These are phyloP conservation scores for Gentiana dahurica DNA, from an alignment of 257 asterid species.

Conservation along the genomic window DNA sequence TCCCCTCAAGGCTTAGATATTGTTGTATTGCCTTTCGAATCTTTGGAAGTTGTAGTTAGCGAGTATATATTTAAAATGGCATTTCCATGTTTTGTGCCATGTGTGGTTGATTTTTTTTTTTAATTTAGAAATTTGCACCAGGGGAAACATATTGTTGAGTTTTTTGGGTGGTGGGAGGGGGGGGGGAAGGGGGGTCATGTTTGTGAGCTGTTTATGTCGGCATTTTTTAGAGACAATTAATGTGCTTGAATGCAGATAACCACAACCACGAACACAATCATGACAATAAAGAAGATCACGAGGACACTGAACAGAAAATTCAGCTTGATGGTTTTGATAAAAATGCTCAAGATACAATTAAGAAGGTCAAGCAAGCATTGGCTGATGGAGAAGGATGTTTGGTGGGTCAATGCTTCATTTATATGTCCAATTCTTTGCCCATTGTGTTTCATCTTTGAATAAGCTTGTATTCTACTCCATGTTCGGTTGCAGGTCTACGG, in stretches of 20 bases:
- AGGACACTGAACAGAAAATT: conserved; percentile 45
- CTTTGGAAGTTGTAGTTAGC: no score
- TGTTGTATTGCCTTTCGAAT: no score
- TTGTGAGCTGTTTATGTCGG: not conserved
- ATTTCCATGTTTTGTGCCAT: no score
- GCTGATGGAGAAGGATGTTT: conserved; percentile 87
- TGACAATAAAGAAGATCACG: conserved; percentile 63
- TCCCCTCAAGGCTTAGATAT: no score
- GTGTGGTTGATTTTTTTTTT: not conserved
- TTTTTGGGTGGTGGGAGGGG: no score
- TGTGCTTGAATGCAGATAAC: conserved; percentile 39
- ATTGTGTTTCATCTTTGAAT: conserved; percentile 4
- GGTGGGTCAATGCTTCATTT: conserved; percentile 34
- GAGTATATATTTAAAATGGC: no score
- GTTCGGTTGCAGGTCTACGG: conserved; percentile 70
- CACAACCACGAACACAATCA: conserved; percentile 44
- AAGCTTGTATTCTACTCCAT: conserved; percentile 4
- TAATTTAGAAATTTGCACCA: no score
- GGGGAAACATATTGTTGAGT: no score
- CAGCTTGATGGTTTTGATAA: conserved; percentile 66
- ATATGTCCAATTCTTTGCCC: conserved; percentile 1
- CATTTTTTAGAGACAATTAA: not conserved
- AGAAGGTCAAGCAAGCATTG: conserved; percentile 83
- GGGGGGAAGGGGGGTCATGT: not conserved
- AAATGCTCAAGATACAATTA: conserved; percentile 70